A percentile compares a stretch with the other conserved stretches of the same genome.
These are phyloP conservation scores for Berkeleyomyces rouxiae DNA, from an alignment of 2,329 filamentous ascomycete genomes.

Conservation along the genomic window DNA sequence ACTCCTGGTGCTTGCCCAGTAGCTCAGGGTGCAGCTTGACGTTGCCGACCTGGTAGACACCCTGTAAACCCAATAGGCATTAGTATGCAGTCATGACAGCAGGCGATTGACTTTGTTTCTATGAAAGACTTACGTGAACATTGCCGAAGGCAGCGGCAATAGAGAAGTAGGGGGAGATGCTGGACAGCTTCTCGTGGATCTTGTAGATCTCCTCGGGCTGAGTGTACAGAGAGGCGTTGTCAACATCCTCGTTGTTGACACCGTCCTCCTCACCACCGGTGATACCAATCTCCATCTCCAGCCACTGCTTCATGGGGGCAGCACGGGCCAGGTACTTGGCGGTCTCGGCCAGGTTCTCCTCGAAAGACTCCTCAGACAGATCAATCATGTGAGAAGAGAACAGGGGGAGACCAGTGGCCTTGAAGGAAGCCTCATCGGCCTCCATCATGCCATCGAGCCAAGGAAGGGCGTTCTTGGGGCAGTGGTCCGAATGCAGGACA, in stretches of 20 bases:
- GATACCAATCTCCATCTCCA: constrained; percentile 84
- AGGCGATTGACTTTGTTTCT: not conserved
- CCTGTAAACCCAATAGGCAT: not conserved
- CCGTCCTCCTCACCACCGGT: constrained; percentile 91
- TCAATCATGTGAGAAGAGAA: constrained; percentile 98
- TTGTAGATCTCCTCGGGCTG: constrained; percentile 91
- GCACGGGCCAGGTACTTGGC: constrained; percentile 86
- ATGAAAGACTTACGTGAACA: constrained; percentile 47
- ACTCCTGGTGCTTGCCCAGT: constrained; percentile 88
- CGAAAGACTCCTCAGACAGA: constrained; percentile 76
- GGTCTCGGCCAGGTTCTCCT: constrained; percentile 84
- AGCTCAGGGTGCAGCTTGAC: constrained; percentile 94
- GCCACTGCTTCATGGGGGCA: constrained; percentile 95
- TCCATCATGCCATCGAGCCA: constrained; percentile 95
- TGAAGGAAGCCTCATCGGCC: constrained; percentile 89
- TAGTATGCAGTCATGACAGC: not conserved
- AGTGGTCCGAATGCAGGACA: constrained; percentile 93
- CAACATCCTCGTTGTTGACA: constrained; percentile 95
- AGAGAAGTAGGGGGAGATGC: constrained; percentile 91
- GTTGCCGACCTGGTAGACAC: constrained; percentile 96
- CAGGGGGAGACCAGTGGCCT: constrained; percentile 77
- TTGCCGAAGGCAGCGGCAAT: constrained; percentile 98
- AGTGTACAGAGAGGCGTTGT: constrained; percentile 93
- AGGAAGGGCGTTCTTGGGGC: constrained; percentile 97
- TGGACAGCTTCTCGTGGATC: constrained; percentile 71